Evolutionary conservation across 2,329 filamentous ascomycete genomes (phyloP).

Genomic region (Lithohypha guttulata): DNA sequence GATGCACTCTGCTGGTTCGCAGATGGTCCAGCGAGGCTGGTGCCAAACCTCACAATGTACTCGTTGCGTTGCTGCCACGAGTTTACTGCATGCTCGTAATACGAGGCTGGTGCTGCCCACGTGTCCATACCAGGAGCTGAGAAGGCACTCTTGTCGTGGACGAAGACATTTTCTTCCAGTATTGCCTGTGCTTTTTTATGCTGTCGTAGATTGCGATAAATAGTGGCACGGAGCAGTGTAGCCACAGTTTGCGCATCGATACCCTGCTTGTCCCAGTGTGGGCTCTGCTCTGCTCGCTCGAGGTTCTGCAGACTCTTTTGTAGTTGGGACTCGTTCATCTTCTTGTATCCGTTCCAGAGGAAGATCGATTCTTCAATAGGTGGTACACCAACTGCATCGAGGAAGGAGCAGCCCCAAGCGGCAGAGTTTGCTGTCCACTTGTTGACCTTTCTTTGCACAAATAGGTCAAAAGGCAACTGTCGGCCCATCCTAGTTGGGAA

Average conservation of each 20-base stretch:
- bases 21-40: conserved; percentile 13
- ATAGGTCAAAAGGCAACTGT: conserved; percentile 81
- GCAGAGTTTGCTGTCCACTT: conserved; percentile 79
- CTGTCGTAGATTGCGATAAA: conserved; percentile 53
- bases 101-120: conserved; percentile 61
- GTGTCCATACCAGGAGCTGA: conserved; percentile 41
- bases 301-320: conserved; percentile 53
- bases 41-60: conserved; percentile 27
- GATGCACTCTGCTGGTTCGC: conserved; percentile 9
- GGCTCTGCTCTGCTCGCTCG: conserved; percentile 45
- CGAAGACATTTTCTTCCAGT: conserved; percentile 53
- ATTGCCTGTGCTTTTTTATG: conserved; percentile 55
- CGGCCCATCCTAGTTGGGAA: too few relatives aligned
- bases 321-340: conserved; percentile 60
- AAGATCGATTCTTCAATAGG: conserved; percentile 87
- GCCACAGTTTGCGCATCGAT: conserved; percentile 54
- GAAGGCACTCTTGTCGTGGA: conserved; percentile 43
- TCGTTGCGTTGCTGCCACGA: conserved; percentile 57
- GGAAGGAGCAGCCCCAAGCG: conserved; percentile 53
- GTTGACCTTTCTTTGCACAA: conserved; percentile 68
- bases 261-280: conserved; percentile 41
- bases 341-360: conserved; percentile 81
- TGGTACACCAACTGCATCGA: conserved; percentile 70
- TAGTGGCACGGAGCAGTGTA: conserved; percentile 54
- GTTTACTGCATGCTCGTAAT: conserved; percentile 78